Evolutionary conservation across 108 stramenopile species (phyloP), one percentile per base, ranked within the genome.

Genomic region (Craspedostauros australis): DNA sequence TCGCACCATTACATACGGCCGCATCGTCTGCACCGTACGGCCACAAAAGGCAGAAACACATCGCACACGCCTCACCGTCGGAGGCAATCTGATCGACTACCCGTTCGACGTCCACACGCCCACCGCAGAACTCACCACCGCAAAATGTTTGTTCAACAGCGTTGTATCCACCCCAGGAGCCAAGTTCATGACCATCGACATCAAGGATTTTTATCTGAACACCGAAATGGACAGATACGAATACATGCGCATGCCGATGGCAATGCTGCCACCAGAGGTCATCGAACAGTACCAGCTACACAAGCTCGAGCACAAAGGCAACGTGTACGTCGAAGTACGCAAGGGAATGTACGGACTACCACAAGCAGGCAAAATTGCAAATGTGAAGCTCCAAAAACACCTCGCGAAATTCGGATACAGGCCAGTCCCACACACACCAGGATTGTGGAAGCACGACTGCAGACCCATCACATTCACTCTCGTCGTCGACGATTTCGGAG

Each of bases 291-390:
- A 74, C 59, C 50, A 74, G 22, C 51, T 74, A 2, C n/a, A 24
- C 8, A 32, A 46, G 2, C 25, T 31, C 9, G 39, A 33, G 0
- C 29, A 61, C 45, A 21, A 38, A 2, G 47, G 53, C 5, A 23
- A 37, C 18, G 29, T 62, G 0, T 56, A 68, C 36, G 2, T 57
- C 12, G 43, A 58, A 43, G 37, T 60, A 4, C 9, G 14, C 20
- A 34, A 45, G 28, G 73, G 73, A 0, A 79, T 79, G 73, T 79
- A 75, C 23, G 76, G 76, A 20, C 68, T 77, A 11, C 64, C 59
- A 6, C 76, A 77, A 48, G 59, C 69, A 7, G 67, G 75, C 38
- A 28, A 45, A 6, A 39, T 76, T 15, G 66, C 62, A 14, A 68
- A 73, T 28, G 46, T 57, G 23, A 53, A 47, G 22, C 48, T 73